Conservation (phyloP, 768 basidiomycete species). For the Trametes cinnabarina region DNA sequence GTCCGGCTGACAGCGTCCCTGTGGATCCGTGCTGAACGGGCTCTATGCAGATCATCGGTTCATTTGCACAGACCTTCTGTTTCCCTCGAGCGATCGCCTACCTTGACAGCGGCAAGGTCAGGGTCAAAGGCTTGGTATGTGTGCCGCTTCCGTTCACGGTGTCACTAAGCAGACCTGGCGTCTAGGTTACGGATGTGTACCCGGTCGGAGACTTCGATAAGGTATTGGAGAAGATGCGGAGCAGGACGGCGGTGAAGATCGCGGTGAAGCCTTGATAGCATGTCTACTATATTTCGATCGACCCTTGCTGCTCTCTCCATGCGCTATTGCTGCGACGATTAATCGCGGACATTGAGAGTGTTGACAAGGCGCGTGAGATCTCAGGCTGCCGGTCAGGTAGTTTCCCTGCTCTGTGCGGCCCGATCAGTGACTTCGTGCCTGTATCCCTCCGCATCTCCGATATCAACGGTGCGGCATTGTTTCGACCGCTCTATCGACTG, state of each 20-base stretch:
- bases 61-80: constrained; percentile 85
- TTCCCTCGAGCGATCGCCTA: constrained; percentile 91
- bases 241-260: constrained; percentile 51
- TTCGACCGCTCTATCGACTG: no score
- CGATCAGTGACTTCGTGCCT: no score
- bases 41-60: constrained; percentile 71
- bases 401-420: no score
- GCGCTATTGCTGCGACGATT: no score
- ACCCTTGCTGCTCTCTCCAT: no score
- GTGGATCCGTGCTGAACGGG: background rate
- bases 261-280: constrained; percentile 43
- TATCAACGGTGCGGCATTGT: no score
- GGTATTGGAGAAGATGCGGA: constrained; percentile 66
- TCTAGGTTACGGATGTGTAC: constrained; percentile 55
- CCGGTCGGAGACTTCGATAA: constrained; percentile 58
- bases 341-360: no score
- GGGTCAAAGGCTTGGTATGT: constrained; percentile 74
- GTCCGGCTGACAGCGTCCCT: background rate
- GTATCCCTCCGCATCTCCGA: no score
- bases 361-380: no score
- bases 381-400: no score
- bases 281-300: background rate
- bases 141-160: background rate
- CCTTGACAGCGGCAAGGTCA: constrained; percentile 83
- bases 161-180: no score